Evolutionary conservation across 1,284 basidiomycete genomes (phyloP).

Genomic region (Spongispora temasekensis): DNA sequence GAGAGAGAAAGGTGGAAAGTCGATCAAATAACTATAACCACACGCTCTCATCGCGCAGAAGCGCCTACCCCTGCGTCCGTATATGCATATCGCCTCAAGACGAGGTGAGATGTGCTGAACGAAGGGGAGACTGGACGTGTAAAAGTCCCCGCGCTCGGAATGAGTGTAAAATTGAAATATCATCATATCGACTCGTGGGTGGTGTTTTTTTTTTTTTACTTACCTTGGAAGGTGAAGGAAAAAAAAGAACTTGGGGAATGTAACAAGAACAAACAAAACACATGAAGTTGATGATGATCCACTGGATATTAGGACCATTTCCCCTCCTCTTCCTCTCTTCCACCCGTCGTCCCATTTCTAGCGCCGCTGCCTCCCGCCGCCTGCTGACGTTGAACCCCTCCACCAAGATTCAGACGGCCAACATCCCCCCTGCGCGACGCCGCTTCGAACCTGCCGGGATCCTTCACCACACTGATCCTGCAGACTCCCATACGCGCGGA

Average conservation of each 20-base stretch:
- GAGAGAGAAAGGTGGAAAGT: background rate
- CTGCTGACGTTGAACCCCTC: too few species aligned
- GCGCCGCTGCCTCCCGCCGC: too few species aligned
- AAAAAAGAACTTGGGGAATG: background rate
- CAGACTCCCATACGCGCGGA: too few species aligned
- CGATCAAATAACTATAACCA: constrained; percentile 40
- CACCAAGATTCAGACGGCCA: too few species aligned
- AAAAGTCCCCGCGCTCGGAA: constrained; percentile 31
- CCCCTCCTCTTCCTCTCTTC: too few species aligned
- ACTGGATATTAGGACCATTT: too few species aligned
- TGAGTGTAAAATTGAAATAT: constrained; percentile 31
- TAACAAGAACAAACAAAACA: constrained; percentile 34
- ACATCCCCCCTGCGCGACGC: too few species aligned
- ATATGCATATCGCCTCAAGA: constrained; percentile 36
- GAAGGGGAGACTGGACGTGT: constrained; percentile 36
- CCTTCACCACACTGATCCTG: too few species aligned
- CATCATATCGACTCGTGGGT: constrained; percentile 35
- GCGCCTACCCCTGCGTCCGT: constrained; percentile 35
- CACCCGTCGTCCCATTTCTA: too few species aligned
- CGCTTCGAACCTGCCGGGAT: too few species aligned
- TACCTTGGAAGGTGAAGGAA: constrained; percentile 7
- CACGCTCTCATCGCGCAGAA: constrained; percentile 35
- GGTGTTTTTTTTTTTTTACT: too few species aligned
- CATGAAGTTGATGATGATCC: too few species aligned
- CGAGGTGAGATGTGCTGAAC: constrained; percentile 36